Evolutionary conservation across 768 basidiomycete species (phyloP).

Genomic region (Tulasnella sp.): DNA sequence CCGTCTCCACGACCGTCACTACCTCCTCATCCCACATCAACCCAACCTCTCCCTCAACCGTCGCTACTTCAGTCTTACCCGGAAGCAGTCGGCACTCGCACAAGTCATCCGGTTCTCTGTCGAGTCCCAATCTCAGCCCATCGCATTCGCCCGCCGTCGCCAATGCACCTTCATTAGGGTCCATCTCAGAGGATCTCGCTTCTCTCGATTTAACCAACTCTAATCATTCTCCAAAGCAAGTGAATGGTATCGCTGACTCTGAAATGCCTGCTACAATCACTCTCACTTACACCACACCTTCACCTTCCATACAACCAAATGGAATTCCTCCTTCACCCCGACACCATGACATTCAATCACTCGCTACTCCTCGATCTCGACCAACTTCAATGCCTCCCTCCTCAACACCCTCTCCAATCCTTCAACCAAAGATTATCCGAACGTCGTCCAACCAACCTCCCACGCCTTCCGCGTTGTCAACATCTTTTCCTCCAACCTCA

Average conservation of each 20-base stretch:
- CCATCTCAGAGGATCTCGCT: conserved; percentile 8
- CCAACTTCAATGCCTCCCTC: background rate
- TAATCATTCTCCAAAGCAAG: conserved; percentile 8
- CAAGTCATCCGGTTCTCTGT: conserved; percentile 28
- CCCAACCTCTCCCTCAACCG: no score
- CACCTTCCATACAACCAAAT: background rate
- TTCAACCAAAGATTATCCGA: background rate
- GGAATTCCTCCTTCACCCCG: background rate
- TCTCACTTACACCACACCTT: conserved; percentile 19
- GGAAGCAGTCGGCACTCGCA: conserved; percentile 44
- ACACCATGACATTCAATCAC: background rate
- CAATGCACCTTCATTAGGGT: conserved; percentile 24
- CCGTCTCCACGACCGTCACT: no score
- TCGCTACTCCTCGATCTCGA: background rate
- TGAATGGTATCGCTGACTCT: background rate
- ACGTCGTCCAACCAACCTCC: background rate
- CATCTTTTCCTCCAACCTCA: background rate
- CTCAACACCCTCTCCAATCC: background rate
- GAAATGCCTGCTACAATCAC: background rate
- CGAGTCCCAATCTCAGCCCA: conserved; percentile 16
- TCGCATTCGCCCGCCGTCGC: conserved; percentile 37
- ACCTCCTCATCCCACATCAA: no score
- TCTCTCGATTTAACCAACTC: conserved; percentile 12
- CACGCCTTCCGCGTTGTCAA: background rate
- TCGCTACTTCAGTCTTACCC: conserved; percentile 39